Base-by-base conservation (phyloP, 139 green algal genomes). In the Monoraphidium neglectum region DNA sequence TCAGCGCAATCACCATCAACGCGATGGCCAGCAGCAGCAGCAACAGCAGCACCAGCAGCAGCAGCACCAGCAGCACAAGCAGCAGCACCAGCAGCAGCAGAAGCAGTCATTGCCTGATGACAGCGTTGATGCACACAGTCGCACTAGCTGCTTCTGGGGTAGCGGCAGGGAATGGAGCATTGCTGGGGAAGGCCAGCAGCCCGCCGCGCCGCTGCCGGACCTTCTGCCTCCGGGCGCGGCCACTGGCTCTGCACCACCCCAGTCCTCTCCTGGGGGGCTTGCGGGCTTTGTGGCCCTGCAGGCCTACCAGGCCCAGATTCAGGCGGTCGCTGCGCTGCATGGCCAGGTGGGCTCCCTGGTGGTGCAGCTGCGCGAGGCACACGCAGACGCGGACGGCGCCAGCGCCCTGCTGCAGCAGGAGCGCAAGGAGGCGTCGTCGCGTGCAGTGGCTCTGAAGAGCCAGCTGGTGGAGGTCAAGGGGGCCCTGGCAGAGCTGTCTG, bases 361-460 rank as follows among this genome's bases (percentile, higher is more conserved):
- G 21, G 72, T 66, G 30, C 73, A 79, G 73, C 37, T 79, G 36
- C 24, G 51, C 49, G 73, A 79, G 49, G 73, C 73, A 18, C 73
- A 79, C 51, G 73, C 73, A 1, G 62, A 67, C 32, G 62, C 64
- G n/a, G 73, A 79, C 21, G 73, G 73, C 18, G 51, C 63, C 26
- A 47, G 66, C 33, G 46, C 63, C 36, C 73, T 60, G 73, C 73
- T 79, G 63, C 73, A 79, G 28, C 73, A 73, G 35, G 73, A 79
- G 36, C 33, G 73, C 15, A 62, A 73, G 47, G 73, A 73, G 53
- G 15, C 57, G 10, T 4, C 37, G 54, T 12, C 26, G 26, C 8
- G 15, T 15, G 54, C 26, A 18, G 54, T 15, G 15, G 26, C 26
- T 15, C 24, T 63, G 54, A 23, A 18, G 24, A 12, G 54, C 15